phyloP scores from a whole-genome alignment of 176 grass and related monocot species.

The Zea luxurians region DNA sequence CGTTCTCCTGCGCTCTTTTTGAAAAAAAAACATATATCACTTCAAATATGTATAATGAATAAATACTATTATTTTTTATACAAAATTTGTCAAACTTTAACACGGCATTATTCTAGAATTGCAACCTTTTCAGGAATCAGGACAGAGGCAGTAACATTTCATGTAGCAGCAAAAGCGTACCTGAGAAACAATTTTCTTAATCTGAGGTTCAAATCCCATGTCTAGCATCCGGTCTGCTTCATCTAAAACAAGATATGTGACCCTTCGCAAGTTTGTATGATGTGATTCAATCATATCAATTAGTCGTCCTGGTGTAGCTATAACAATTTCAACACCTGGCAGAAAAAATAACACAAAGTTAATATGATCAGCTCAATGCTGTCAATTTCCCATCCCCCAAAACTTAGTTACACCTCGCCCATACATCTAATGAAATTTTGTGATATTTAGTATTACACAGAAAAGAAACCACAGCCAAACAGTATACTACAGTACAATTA shows the following conservation, averaged over 20 bases:
- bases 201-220: conserved; percentile 99
- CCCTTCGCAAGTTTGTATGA: conserved; percentile 88
- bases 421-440: neutral
- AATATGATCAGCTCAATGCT: conserved; percentile 4
- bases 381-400: neutral
- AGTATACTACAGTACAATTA: neutral
- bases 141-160: neutral
- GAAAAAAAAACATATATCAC: neutral
- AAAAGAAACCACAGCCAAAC: neutral
- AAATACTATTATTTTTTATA: neutral
- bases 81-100: neutral
- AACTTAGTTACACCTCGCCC: neutral
- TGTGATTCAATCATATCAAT: conserved; percentile 99
- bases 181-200: conserved; percentile 98
- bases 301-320: conserved; percentile 95
- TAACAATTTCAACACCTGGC: conserved; percentile 93
- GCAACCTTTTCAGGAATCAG: neutral
- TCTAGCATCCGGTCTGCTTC: conserved; percentile 97
- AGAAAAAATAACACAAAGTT: conserved; percentile 11
- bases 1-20: too few species aligned
- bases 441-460: neutral
- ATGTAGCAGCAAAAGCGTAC: conserved; percentile 33
- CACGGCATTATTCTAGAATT: neutral
- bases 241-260: conserved; percentile 98
- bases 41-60: neutral